These are phyloP conservation scores for Geotrichum fermentans DNA, from an alignment of 1,139 yeast species.

Conservation along the genomic window DNA sequence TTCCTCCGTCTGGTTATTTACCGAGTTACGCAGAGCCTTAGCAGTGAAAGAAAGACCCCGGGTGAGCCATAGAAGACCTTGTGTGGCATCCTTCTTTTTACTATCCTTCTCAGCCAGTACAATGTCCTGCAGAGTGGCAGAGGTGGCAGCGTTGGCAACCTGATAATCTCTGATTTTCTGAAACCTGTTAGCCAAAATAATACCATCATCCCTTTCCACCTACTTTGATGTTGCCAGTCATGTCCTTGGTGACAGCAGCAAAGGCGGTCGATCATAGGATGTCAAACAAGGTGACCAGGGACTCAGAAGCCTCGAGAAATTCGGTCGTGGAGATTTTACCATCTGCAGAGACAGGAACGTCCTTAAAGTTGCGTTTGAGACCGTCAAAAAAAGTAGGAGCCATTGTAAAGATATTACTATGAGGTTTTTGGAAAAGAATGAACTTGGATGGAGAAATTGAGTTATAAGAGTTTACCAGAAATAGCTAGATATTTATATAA, in stretches of 20 bases:
- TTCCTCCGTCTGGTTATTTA: slow-evolving; percentile 57
- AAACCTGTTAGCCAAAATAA: background rate
- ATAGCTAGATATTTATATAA: too few species aligned
- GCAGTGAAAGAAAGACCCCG: slow-evolving; percentile 84
- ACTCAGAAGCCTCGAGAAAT: slow-evolving; percentile 78
- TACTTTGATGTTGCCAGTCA: slow-evolving; percentile 72
- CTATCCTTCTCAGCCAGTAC: slow-evolving; percentile 61
- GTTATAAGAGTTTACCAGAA: too few species aligned
- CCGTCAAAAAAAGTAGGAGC: slow-evolving; percentile 64
- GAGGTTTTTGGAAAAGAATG: too few species aligned
- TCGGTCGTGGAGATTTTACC: slow-evolving; percentile 62
- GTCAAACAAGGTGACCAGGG: slow-evolving; percentile 76
- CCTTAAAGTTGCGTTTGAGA: slow-evolving; percentile 66
- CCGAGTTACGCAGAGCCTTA: slow-evolving; percentile 75
- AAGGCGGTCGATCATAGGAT: slow-evolving; percentile 85
- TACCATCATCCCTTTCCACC: slow-evolving; percentile 8
- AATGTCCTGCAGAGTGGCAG: slow-evolving; percentile 69
- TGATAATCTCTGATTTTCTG: slow-evolving; percentile 63
- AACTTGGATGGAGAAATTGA: too few species aligned
- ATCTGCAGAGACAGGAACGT: slow-evolving; percentile 54
- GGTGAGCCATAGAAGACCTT: slow-evolving; percentile 81
- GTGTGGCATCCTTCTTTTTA: slow-evolving; percentile 75
- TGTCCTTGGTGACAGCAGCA: slow-evolving; percentile 76
- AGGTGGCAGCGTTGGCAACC: slow-evolving; percentile 56
- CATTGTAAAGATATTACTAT: too few species aligned